Percentiles rank a stretch among this genome's conserved stretches.
Evolutionary conservation across 306 rosid genomes (phyloP).

Genomic region (Canavalia ensiformis): DNA sequence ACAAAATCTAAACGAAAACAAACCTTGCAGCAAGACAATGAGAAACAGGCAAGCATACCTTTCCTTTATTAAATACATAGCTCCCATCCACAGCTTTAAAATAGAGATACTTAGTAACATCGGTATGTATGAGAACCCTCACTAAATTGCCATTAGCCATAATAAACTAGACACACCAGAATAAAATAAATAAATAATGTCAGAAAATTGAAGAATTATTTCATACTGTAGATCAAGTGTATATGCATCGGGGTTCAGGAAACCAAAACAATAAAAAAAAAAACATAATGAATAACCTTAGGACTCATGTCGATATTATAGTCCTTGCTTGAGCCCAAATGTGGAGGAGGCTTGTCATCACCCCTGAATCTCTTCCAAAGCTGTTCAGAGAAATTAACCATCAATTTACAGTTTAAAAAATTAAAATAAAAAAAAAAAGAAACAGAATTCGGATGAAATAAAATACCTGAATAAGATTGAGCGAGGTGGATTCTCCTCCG

Average conservation of each 20-base stretch:
- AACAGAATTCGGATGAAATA: neutral
- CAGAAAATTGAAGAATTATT: conserved; percentile 28
- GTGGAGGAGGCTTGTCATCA: conserved; percentile 81
- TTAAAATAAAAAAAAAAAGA: neutral
- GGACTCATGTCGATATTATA: conserved; percentile 97
- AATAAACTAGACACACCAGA: conserved; percentile 71
- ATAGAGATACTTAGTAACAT: conserved; percentile 93
- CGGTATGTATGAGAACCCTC: conserved; percentile 94
- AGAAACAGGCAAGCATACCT: conserved; percentile 53
- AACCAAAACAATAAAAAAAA: neutral
- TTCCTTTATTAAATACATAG: conserved; percentile 77
- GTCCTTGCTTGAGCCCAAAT: conserved; percentile 95
- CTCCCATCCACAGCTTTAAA: conserved; percentile 94
- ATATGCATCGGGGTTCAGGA: conserved; percentile 18
- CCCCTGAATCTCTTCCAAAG: conserved; percentile 98
- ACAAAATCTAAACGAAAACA: conserved; percentile 8
- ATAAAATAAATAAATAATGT: neutral
- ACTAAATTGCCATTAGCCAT: conserved; percentile 98
- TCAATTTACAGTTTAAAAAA: neutral
- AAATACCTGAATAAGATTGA: conserved; percentile 86
- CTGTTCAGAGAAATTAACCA: conserved; percentile 52
- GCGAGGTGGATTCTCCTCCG: conserved; percentile 96
- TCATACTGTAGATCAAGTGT: neutral
- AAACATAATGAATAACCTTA: conserved; percentile 59
- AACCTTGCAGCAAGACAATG: neutral